Percentiles rank a stretch among this genome's conserved stretches.
Conservation (phyloP, 495 filamentous ascomycete species). For the Penicillium egyptiacum region DNA sequence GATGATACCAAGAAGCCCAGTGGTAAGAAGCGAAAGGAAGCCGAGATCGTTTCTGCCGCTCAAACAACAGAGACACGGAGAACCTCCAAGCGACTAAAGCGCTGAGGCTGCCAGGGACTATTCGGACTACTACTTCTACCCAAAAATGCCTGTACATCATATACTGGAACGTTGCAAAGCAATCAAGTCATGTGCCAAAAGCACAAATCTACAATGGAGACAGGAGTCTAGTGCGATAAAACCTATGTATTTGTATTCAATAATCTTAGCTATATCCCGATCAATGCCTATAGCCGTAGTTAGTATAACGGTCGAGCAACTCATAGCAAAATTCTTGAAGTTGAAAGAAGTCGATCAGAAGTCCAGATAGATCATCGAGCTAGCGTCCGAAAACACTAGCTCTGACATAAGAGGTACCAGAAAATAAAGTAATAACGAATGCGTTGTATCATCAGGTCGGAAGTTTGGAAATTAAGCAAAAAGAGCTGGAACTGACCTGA, state of each 20-base stretch:
- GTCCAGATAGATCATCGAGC: constrained; percentile 62
- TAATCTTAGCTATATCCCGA: background rate
- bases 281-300: constrained; percentile 18
- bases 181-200: background rate
- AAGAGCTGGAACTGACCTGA: constrained; percentile 33
- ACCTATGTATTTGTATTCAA: background rate
- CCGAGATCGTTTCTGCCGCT: constrained; percentile 28
- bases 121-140: background rate
- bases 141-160: background rate
- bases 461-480: constrained; percentile 8
- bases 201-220: background rate
- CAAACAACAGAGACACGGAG: constrained; percentile 38
- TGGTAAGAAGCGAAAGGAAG: constrained; percentile 23
- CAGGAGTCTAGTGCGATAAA: background rate
- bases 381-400: constrained; percentile 40
- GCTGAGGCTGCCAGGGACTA: background rate
- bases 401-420: constrained; percentile 68
- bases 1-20: constrained; percentile 15
- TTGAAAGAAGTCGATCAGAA: constrained; percentile 48
- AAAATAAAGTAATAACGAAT: constrained; percentile 48
- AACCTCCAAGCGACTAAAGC: constrained; percentile 40
- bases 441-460: constrained; percentile 49
- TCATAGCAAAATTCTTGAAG: constrained; percentile 9
- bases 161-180: background rate
- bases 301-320: constrained; percentile 25